phyloP scores from a whole-genome alignment of 352 stramenopile species.

The Aphanomyces astaci region DNA sequence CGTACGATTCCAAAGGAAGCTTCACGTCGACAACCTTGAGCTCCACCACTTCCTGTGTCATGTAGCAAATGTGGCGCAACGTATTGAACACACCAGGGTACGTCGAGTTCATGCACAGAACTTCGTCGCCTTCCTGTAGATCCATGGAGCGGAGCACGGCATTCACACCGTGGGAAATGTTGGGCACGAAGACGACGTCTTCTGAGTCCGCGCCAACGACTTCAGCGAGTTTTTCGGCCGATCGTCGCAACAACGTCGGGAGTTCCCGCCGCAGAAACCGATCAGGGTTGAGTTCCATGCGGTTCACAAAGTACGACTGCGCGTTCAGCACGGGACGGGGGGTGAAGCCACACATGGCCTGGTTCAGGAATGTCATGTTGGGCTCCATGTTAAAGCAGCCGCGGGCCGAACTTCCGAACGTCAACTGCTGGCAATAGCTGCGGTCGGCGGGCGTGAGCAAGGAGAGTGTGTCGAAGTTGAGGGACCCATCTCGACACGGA shows the following conservation, averaged over 20 bases:
- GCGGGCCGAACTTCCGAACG: constrained; percentile 58
- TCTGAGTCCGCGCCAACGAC: constrained; percentile 68
- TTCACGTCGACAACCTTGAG: constrained; percentile 78
- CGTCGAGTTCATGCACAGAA: constrained; percentile 80
- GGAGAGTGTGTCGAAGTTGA: constrained; percentile 14
- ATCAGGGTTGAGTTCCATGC: constrained; percentile 83
- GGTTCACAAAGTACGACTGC: constrained; percentile 77
- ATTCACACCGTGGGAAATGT: constrained; percentile 79
- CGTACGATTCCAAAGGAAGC: constrained; percentile 61
- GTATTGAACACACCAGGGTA: constrained; percentile 81
- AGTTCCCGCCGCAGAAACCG: constrained; percentile 71
- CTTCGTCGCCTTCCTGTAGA: constrained; percentile 81
- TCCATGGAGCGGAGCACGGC: constrained; percentile 75
- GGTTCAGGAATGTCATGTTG: constrained; percentile 72
- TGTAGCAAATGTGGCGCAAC: constrained; percentile 76
- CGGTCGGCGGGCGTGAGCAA: neutral
- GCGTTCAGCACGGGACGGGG: constrained; percentile 71
- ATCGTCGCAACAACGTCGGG: constrained; percentile 51
- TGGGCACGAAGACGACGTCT: constrained; percentile 80
- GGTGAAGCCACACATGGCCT: constrained; percentile 70
- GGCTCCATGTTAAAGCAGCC: constrained; percentile 75
- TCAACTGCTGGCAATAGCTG: constrained; percentile 15
- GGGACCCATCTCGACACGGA: neutral
- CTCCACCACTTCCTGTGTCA: constrained; percentile 81
- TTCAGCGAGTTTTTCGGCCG: constrained; percentile 46